Percentiles rank a stretch among this genome's conserved stretches.
These are phyloP conservation scores for Wallacemonas sp. DNA, from an alignment of 208 protist genomes.

Conservation along the genomic window DNA sequence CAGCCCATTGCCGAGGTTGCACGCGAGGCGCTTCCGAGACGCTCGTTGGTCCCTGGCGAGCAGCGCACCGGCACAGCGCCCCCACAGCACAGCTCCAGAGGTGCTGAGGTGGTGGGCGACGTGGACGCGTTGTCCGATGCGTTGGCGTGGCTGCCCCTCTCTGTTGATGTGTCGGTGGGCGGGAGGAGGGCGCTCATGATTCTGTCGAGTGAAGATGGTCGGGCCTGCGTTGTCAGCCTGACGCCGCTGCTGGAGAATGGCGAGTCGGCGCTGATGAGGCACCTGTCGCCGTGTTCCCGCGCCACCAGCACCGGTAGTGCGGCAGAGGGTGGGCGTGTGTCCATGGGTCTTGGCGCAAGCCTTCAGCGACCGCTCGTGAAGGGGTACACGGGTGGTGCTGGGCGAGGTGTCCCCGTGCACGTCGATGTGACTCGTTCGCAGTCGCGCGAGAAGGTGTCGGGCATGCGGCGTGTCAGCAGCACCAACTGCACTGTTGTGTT, in stretches of 20 bases:
- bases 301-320: not conserved
- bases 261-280: not conserved
- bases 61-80: too few relatives aligned
- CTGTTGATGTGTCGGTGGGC: slow-evolving; percentile 66
- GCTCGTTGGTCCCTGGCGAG: too few relatives aligned
- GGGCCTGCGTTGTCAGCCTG: slow-evolving; percentile 54
- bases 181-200: slow-evolving; percentile 38
- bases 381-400: not conserved
- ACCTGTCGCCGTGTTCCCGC: not conserved
- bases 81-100: too few relatives aligned
- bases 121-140: not conserved
- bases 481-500: not conserved
- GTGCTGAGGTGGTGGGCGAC: not conserved
- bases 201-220: slow-evolving; percentile 64
- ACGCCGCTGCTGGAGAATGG: slow-evolving; percentile 10
- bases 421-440: too few relatives aligned
- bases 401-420: not conserved
- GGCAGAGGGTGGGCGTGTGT: too few relatives aligned
- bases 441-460: too few relatives aligned
- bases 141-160: slow-evolving; percentile 44
- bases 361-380: too few relatives aligned
- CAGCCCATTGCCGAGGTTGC: too few relatives aligned
- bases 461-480: not conserved
- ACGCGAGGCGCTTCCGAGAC: too few relatives aligned
- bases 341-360: too few relatives aligned